These are phyloP conservation scores for Linum usitatissimum DNA, from an alignment of 345 rosid species.

Conservation along the genomic window DNA sequence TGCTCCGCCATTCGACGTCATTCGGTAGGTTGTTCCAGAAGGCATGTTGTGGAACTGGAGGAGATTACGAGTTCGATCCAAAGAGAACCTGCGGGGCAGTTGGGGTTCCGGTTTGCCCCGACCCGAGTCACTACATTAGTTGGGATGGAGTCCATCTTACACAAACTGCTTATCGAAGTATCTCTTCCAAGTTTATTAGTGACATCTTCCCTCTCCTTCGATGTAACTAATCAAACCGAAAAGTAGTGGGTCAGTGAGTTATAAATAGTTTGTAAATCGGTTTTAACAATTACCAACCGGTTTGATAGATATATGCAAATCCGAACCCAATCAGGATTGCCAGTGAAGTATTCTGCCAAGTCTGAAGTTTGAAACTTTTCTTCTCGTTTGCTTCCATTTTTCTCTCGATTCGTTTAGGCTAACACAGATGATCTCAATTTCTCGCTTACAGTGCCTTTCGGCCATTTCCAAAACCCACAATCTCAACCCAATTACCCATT, in stretches of 20 bases:
- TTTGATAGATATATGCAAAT: no score
- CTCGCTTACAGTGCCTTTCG: background rate
- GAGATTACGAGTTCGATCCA: conserved; percentile 12
- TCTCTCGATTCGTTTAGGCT: no score
- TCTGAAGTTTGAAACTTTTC: background rate
- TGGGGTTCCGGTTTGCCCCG: conserved; percentile 9
- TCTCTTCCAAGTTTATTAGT: conserved; percentile 16
- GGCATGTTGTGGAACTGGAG: conserved; percentile 26
- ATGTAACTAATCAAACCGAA: background rate
- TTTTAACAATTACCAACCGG: no score
- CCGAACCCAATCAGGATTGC: no score
- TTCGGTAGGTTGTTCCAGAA: conserved; percentile 3
- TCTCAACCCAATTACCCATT: background rate
- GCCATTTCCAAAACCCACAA: no score
- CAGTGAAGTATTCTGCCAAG: no score
- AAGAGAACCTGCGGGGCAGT: conserved; percentile 16
- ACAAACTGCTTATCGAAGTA: conserved; percentile 17
- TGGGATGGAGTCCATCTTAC: conserved; percentile 36
- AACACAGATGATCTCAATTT: background rate
- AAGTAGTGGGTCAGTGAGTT: conserved; percentile 6
- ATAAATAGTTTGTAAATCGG: background rate
- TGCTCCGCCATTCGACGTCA: background rate
- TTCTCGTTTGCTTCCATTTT: no score
- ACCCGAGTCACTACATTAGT: conserved; percentile 9
- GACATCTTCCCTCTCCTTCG: conserved; percentile 16